Percentiles rank a stretch among this genome's conserved stretches.
Conservation (phyloP, 495 filamentous ascomycete species). For the Penicillium malachiteum region DNA sequence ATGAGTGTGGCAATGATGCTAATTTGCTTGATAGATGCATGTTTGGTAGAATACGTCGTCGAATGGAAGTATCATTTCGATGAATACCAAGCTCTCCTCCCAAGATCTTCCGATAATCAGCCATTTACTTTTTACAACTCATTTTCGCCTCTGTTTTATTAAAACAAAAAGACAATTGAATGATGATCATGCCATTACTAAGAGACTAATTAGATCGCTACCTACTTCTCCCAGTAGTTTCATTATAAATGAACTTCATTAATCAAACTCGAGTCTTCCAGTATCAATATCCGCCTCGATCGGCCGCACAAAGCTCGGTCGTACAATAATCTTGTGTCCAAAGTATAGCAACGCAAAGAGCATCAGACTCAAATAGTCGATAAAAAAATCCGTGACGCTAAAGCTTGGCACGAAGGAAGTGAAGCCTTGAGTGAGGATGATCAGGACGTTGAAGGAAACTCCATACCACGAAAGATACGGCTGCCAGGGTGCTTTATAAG, state of each 20-base stretch:
- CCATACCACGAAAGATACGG: slow-evolving; percentile 61
- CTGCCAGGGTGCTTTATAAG: slow-evolving; percentile 59
- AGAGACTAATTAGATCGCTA: no score
- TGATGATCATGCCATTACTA: no score
- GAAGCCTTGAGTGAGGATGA: slow-evolving; percentile 70
- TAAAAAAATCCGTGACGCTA: slow-evolving; percentile 57
- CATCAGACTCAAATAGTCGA: slow-evolving; percentile 61
- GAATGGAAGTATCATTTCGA: no score
- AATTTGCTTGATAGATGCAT: no score
- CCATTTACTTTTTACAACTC: no score
- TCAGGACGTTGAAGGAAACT: slow-evolving; percentile 62
- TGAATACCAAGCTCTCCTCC: no score
- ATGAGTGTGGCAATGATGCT: no score
- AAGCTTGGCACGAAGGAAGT: slow-evolving; percentile 63
- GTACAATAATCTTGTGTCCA: slow-evolving; percentile 55
- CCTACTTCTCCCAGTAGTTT: no score
- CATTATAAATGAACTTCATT: slow-evolving; percentile 3
- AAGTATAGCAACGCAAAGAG: slow-evolving; percentile 57
- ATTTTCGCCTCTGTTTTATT: no score
- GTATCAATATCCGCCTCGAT: slow-evolving; percentile 51
- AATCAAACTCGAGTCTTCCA: slow-evolving; percentile 39
- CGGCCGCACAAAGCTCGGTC: slow-evolving; percentile 39
- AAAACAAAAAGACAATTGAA: no score
- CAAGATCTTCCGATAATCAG: no score
- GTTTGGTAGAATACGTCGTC: no score